Conservation (phyloP, 805 yeast genomes). For the Starmerella khaoyaiensis region DNA sequence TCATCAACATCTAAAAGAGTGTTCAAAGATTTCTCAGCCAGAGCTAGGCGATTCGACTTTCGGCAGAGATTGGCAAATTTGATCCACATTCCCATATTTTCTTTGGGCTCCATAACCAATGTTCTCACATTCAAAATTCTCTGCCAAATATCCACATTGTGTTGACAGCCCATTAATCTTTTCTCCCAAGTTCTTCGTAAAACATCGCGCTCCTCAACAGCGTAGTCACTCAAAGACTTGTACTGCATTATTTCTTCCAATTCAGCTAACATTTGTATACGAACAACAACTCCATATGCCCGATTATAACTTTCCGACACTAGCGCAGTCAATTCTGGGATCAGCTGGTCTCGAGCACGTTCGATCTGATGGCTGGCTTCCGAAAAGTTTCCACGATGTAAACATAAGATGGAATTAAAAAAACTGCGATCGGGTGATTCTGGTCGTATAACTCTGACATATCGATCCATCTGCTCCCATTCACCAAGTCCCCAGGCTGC, state of each 20-base stretch:
- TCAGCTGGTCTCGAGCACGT: constrained; percentile 75
- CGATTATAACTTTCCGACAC: constrained; percentile 93
- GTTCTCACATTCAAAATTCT: constrained; percentile 87
- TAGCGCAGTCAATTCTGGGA: constrained; percentile 85
- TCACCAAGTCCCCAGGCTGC: constrained; percentile 97
- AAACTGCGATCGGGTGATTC: constrained; percentile 93
- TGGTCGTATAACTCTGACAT: constrained; percentile 74
- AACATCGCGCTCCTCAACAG: constrained; percentile 54
- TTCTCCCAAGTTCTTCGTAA: constrained; percentile 91
- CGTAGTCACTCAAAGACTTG: constrained; percentile 70
- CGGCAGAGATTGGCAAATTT: constrained; percentile 93
- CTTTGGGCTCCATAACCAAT: constrained; percentile 83
- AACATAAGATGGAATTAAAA: constrained; percentile 75
- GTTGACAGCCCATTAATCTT: constrained; percentile 81
- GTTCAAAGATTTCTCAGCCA: constrained; percentile 85
- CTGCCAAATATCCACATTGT: constrained; percentile 98
- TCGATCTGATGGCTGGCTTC: constrained; percentile 69
- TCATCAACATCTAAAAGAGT: constrained; percentile 34
- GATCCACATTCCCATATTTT: constrained; percentile 96
- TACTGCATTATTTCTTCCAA: constrained; percentile 87
- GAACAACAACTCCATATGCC: constrained; percentile 91
- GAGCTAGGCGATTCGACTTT: constrained; percentile 79
- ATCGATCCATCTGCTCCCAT: constrained; percentile 93
- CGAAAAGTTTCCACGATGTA: constrained; percentile 75
- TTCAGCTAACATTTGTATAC: constrained; percentile 95